Evolutionary conservation across 148 eudicot species (phyloP).

Genomic region (Simmondsia chinensis): DNA sequence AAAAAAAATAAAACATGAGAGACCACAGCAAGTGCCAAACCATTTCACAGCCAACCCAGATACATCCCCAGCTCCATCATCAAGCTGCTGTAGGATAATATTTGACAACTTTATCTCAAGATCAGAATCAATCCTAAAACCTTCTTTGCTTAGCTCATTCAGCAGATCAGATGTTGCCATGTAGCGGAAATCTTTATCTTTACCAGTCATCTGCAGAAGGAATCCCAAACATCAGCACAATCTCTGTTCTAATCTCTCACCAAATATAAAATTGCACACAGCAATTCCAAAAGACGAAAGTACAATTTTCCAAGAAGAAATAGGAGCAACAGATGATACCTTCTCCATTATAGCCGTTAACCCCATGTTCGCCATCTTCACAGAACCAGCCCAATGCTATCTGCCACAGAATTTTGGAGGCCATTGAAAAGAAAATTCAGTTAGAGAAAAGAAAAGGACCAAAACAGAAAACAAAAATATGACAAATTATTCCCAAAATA

Average conservation of each 20-base stretch:
- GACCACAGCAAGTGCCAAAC: conserved; percentile 24
- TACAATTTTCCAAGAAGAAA: background rate
- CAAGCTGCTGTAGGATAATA: conserved; percentile 82
- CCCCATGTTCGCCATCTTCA: conserved; percentile 59
- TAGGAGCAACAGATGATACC: conserved; percentile 30
- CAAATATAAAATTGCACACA: background rate
- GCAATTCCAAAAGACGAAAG: background rate
- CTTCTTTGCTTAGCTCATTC: conserved; percentile 83
- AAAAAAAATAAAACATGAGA: background rate
- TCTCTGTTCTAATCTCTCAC: background rate
- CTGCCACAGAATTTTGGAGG: too few species aligned
- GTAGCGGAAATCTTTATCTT: conserved; percentile 89
- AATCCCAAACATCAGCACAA: background rate
- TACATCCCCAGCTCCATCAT: conserved; percentile 94
- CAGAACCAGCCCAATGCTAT: too few species aligned
- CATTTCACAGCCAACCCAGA: conserved; percentile 99
- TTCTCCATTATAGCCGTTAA: conserved; percentile 79
- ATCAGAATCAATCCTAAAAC: conserved; percentile 66
- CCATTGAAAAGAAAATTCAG: too few species aligned
- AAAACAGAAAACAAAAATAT: too few species aligned
- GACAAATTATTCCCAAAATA: too few species aligned
- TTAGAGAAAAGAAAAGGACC: too few species aligned
- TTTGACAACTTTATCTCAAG: conserved; percentile 72
- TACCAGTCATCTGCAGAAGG: conserved; percentile 62
- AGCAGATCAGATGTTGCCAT: conserved; percentile 99